A percentile compares a stretch with the other conserved stretches of the same genome.
Evolutionary conservation across 768 basidiomycete genomes (phyloP).

Genomic region (Nidularia sp.): DNA sequence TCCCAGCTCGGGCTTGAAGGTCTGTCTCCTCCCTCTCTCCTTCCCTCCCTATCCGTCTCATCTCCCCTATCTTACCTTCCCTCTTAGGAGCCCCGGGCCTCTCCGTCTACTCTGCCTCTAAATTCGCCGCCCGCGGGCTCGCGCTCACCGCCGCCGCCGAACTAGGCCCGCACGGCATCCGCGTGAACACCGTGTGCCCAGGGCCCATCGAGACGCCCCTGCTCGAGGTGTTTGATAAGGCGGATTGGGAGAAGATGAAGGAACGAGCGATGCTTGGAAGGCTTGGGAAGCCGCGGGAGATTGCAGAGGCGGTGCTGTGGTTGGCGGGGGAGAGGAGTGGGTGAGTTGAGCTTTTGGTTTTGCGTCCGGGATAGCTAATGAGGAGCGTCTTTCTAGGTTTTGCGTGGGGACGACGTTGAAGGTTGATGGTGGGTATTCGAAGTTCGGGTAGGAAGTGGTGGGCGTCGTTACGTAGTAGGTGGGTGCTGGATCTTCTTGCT

Average conservation of each 20-base stretch:
- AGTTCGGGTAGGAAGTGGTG: slow-evolving; percentile 5
- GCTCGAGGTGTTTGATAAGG: slow-evolving; percentile 7
- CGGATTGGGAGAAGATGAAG: slow-evolving; percentile 7
- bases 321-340: background rate
- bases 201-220: slow-evolving; percentile 10
- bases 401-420: slow-evolving; percentile 10
- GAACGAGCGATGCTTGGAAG: slow-evolving; percentile 7
- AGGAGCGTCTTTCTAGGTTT: background rate
- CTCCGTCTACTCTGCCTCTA: slow-evolving; percentile 11
- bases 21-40: background rate
- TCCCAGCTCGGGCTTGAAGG: slow-evolving; percentile 14
- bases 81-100: slow-evolving; percentile 9
- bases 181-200: slow-evolving; percentile 12
- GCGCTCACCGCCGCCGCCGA: slow-evolving; percentile 11
- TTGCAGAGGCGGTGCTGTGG: slow-evolving; percentile 11
- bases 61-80: background rate
- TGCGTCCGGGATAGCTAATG: too few relatives aligned
- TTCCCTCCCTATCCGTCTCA: background rate
- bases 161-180: slow-evolving; percentile 9
- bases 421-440: slow-evolving; percentile 13
- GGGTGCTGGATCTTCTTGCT: too few relatives aligned
- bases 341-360: too few relatives aligned
- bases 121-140: slow-evolving; percentile 11
- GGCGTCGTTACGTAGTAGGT: too few relatives aligned
- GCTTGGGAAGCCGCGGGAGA: slow-evolving; percentile 8